phyloP scores from a whole-genome alignment of 257 asterid species.

The Cynanchum wilfordii region DNA sequence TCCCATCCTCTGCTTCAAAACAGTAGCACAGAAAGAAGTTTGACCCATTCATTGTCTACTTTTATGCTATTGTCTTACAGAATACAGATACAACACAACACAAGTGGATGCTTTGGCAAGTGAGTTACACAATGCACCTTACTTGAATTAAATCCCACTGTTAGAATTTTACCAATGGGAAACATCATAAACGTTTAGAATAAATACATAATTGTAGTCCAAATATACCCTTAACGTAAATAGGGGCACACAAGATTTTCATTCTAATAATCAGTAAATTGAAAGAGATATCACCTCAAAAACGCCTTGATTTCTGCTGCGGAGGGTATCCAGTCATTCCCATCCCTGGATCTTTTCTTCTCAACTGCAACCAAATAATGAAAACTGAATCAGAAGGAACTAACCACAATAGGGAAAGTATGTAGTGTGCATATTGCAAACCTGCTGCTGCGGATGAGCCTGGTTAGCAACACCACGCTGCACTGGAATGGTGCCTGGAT shows the following conservation, averaged over 20 bases:
- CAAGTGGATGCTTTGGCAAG: too few relatives aligned
- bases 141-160: too few relatives aligned
- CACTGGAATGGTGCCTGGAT: slow-evolving; percentile 78
- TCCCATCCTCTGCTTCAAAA: too few relatives aligned
- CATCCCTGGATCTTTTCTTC: slow-evolving; percentile 85
- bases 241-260: background rate
- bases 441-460: slow-evolving; percentile 95
- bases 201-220: too few relatives aligned
- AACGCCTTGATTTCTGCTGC: slow-evolving; percentile 91
- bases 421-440: slow-evolving; percentile 5
- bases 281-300: slow-evolving; percentile 41
- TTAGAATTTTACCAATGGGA: too few relatives aligned
- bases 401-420: background rate
- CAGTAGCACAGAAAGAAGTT: too few relatives aligned
- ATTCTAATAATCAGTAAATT: background rate
- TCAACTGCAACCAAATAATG: slow-evolving; percentile 46
- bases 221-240: too few relatives aligned
- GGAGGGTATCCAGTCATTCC: slow-evolving; percentile 94
- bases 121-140: too few relatives aligned
- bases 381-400: slow-evolving; percentile 1
- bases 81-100: too few relatives aligned
- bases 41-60: too few relatives aligned
- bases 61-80: too few relatives aligned
- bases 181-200: too few relatives aligned
- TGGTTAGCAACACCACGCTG: slow-evolving; percentile 83